phyloP scores from a whole-genome alignment of 2,329 filamentous ascomycete genomes.

The Chaetoscypha palmicola region DNA sequence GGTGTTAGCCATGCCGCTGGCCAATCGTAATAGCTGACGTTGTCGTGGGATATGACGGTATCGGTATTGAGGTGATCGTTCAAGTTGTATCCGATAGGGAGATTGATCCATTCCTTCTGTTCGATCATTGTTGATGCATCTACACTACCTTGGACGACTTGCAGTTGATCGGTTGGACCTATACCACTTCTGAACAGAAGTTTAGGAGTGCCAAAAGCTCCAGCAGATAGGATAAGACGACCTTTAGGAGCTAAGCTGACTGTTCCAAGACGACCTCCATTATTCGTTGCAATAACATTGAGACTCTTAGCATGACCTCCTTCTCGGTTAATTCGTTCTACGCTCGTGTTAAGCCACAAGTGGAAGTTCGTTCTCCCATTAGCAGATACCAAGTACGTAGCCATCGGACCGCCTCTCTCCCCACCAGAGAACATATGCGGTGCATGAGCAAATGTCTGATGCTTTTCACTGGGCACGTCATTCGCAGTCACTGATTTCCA shows the following conservation, averaged over 20 bases:
- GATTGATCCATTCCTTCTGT: slow-evolving; percentile 44
- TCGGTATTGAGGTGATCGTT: slow-evolving; percentile 52
- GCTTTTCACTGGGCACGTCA: slow-evolving; percentile 51
- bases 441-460: slow-evolving; percentile 55
- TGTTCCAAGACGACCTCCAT: slow-evolving; percentile 50
- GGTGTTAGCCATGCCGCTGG: slow-evolving; percentile 48
- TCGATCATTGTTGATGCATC: slow-evolving; percentile 44
- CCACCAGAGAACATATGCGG: slow-evolving; percentile 61
- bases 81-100: slow-evolving; percentile 50
- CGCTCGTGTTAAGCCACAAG: slow-evolving; percentile 57
- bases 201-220: slow-evolving; percentile 52
- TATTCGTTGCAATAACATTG: slow-evolving; percentile 51
- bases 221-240: slow-evolving; percentile 60
- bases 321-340: slow-evolving; percentile 55
- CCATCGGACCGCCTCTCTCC: slow-evolving; percentile 61
- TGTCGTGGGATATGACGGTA: slow-evolving; percentile 41
- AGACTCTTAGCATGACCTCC: slow-evolving; percentile 58
- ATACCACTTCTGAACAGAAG: slow-evolving; percentile 59
- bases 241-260: slow-evolving; percentile 56
- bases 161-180: slow-evolving; percentile 39
- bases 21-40: slow-evolving; percentile 54
- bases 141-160: slow-evolving; percentile 39
- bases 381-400: slow-evolving; percentile 62
- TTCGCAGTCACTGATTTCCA: slow-evolving; percentile 59
- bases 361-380: slow-evolving; percentile 56